Evolutionary conservation across 2,329 filamentous ascomycete species (phyloP).

Genomic region (Pseudohalonectria lignicola): DNA sequence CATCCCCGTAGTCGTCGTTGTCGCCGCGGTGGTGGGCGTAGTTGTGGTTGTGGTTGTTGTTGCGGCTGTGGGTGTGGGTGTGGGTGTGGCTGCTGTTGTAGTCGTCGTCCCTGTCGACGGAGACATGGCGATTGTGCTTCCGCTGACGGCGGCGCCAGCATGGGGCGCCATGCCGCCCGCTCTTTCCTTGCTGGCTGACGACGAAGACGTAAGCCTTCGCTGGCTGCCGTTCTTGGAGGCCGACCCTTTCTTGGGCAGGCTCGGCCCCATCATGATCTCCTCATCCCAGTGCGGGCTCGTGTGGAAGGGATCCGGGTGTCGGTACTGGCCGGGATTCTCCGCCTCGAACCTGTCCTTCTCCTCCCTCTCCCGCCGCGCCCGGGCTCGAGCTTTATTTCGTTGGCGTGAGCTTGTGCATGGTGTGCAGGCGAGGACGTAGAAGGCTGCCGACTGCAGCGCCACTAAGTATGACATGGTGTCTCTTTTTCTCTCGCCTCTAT

Average conservation of each 20-base stretch:
- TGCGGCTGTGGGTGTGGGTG: constrained; percentile 19
- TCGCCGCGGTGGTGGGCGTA: constrained; percentile 20
- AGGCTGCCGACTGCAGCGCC: constrained; percentile 64
- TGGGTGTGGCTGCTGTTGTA: constrained; percentile 14
- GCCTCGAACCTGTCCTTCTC: constrained; percentile 54
- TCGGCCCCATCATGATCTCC: constrained; percentile 75
- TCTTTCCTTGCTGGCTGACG: constrained; percentile 38
- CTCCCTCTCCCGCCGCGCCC: constrained; percentile 57
- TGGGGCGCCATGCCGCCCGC: too few relatives aligned
- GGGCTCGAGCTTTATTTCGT: constrained; percentile 57
- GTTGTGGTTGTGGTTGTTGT: constrained; percentile 16
- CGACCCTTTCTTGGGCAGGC: constrained; percentile 56
- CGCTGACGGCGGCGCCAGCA: constrained; percentile 23
- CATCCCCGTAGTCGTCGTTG: constrained; percentile 4
- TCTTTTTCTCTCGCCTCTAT: not conserved
- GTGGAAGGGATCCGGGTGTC: constrained; percentile 70
- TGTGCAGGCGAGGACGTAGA: constrained; percentile 68
- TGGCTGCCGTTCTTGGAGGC: constrained; percentile 48
- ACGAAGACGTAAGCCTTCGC: constrained; percentile 41
- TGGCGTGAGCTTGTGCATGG: constrained; percentile 65
- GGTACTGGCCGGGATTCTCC: constrained; percentile 63
- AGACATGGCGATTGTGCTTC: constrained; percentile 22
- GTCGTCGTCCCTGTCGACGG: not conserved
- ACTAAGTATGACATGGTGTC: constrained; percentile 40
- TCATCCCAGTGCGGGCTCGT: constrained; percentile 85